phyloP scores from a whole-genome alignment of 495 filamentous ascomycete species.

The Talaromyces wortmannii region DNA sequence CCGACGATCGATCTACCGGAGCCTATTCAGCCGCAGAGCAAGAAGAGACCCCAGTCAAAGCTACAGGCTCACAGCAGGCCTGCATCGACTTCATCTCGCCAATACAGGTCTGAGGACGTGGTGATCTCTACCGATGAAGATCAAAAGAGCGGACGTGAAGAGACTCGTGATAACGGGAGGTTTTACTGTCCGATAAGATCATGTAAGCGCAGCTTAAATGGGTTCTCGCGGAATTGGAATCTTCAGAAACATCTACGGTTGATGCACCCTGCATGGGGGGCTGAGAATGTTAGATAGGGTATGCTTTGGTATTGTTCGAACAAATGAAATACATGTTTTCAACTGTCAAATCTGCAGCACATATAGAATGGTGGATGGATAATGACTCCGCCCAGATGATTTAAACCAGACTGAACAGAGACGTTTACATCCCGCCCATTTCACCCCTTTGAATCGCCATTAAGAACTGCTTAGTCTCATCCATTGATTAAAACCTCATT shows the following conservation, averaged over 20 bases:
- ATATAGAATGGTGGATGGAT: too few relatives aligned
- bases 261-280: background rate
- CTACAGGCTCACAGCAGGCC: too few relatives aligned
- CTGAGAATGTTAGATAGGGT: background rate
- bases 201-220: background rate
- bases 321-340: too few relatives aligned
- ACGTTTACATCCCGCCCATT: too few relatives aligned
- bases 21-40: background rate
- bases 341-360: too few relatives aligned
- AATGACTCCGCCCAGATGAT: too few relatives aligned
- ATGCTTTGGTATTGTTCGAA: too few relatives aligned
- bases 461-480: too few relatives aligned
- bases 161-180: background rate
- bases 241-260: background rate
- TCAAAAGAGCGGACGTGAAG: background rate
- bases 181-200: background rate
- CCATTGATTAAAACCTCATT: too few relatives aligned
- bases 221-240: background rate
- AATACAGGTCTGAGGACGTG: background rate
- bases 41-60: background rate
- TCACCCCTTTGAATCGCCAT: too few relatives aligned
- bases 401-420: too few relatives aligned
- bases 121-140: background rate
- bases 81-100: too few relatives aligned
- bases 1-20: background rate